A percentile compares a stretch with the other conserved stretches of the same genome.
phyloP scores from a whole-genome alignment of 768 basidiomycete genomes.

The Russula vinacea region DNA sequence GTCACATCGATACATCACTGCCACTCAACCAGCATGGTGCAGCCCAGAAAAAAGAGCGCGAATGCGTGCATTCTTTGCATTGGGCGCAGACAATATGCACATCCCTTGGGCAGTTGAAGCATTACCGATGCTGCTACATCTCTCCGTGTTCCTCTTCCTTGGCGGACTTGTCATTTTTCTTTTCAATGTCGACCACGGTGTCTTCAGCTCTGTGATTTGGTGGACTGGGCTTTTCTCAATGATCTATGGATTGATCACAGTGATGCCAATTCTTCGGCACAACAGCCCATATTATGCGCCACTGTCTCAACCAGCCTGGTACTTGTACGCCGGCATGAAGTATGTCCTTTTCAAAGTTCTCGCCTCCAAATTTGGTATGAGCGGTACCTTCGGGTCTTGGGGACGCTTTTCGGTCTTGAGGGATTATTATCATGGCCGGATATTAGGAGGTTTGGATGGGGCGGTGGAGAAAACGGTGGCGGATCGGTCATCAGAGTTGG shows the following conservation, averaged over 20 bases:
- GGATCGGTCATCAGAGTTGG: too few relatives aligned
- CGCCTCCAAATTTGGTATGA: neutral
- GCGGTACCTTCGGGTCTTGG: too few relatives aligned
- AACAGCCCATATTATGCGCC: too few relatives aligned
- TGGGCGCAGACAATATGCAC: neutral
- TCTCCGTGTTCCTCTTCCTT: conserved; percentile 7
- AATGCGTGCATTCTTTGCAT: neutral
- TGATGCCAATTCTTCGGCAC: conserved; percentile 2
- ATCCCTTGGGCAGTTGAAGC: neutral
- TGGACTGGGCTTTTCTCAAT: neutral
- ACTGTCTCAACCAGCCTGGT: too few relatives aligned
- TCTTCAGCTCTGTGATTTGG: neutral
- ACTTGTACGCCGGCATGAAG: neutral
- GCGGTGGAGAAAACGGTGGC: too few relatives aligned
- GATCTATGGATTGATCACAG: neutral
- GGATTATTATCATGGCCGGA: too few relatives aligned
- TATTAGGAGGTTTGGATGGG: too few relatives aligned
- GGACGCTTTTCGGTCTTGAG: neutral
- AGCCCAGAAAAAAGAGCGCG: neutral
- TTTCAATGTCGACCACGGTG: neutral
- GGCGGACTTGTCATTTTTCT: neutral
- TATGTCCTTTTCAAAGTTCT: neutral
- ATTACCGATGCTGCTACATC: neutral
- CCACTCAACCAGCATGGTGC: neutral
- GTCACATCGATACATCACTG: neutral